Base-by-base conservation (phyloP, 1,139 yeast species). In the Yamadazyma sp. region DNA sequence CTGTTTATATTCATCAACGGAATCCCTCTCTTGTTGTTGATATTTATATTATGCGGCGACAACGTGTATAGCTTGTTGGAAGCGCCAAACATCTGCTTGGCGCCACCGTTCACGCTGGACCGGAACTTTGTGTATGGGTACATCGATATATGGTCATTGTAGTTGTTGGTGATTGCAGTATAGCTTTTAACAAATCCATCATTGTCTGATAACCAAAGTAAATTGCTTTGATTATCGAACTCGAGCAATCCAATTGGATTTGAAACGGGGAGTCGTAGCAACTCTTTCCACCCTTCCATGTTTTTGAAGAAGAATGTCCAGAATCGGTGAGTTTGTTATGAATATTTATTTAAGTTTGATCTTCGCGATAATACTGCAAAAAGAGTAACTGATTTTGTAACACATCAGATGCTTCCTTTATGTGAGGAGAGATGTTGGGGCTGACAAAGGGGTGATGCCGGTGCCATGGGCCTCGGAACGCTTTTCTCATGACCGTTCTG, bases 131-230 rank as follows among this genome's bases (percentile, higher is more conserved):
- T 69, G 49, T 79, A 79, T 2, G 78, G 73, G 37, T 61, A 64
- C 27, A 46, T 36, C 65, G 38, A 61, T 7, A 40, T n/a, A 10
- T 32, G 41, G 16, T 36, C 40, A 17, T 34, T 32, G 20, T 17
- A 42, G 10, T 18, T 26, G 16, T 30, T 22, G 2, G 36, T 7
- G 5, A 42, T 14, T 3, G 61, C 61, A 4, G 69, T 56, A 43
- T 57, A 63, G 16, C 70, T 63, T 7, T 62, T 53, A 4, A 69
- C 46, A 44, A 53, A 59, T 9, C 74, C 75, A 27, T 57, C 60
- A 9, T 73, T 65, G 56, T 86, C 92, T n/a, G 96, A 96, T 4
- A 83, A 73, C 98, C 98, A 92, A 3, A 91, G 58, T 33, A 91
- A 66, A 52, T 89, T 92, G 43, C 82, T 78, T 17, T 75, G 65